A percentile compares a stretch with the other conserved stretches of the same genome.
These are phyloP conservation scores for Solanum rostratum DNA, from an alignment of 257 asterid species.

Conservation along the genomic window DNA sequence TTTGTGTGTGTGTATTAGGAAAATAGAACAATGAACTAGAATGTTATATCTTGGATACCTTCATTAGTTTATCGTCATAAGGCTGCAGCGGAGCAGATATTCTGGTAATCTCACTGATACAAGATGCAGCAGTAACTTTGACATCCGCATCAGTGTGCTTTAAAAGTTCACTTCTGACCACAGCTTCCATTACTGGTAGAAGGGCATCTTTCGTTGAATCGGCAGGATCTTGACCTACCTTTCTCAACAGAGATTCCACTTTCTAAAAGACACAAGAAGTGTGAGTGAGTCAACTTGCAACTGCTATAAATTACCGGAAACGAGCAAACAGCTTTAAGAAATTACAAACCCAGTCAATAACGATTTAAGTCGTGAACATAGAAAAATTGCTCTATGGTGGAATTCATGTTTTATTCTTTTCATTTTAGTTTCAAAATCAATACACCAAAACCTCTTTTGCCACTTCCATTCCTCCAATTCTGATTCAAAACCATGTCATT, in stretches of 20 bases:
- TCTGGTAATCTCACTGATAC: slow-evolving; percentile 7
- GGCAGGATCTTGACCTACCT: neutral
- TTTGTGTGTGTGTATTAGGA: neutral
- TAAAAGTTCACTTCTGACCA: slow-evolving; percentile 1
- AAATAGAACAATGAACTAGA: neutral
- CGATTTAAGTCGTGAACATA: neutral
- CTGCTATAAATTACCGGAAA: neutral
- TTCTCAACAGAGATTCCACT: slow-evolving; percentile 2
- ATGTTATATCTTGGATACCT: slow-evolving; percentile 3
- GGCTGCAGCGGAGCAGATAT: slow-evolving; percentile 13
- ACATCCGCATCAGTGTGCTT: slow-evolving; percentile 4
- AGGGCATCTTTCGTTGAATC: neutral
- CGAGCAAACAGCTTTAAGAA: neutral
- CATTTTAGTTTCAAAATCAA: neutral
- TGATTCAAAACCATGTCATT: neutral
- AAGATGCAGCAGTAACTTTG: slow-evolving; percentile 5
- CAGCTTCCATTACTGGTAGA: neutral
- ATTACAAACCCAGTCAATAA: neutral
- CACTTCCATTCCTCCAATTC: neutral
- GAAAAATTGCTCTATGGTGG: neutral
- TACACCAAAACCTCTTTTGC: neutral
- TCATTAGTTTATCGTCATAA: slow-evolving; percentile 9
- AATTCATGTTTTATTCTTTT: neutral
- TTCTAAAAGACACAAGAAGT: slow-evolving; percentile 2
- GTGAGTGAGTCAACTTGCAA: neutral